A percentile compares a stretch with the other conserved stretches of the same genome.
These are phyloP conservation scores for Phytophthora sp. DNA, from an alignment of 352 stramenopile species.

Conservation along the genomic window DNA sequence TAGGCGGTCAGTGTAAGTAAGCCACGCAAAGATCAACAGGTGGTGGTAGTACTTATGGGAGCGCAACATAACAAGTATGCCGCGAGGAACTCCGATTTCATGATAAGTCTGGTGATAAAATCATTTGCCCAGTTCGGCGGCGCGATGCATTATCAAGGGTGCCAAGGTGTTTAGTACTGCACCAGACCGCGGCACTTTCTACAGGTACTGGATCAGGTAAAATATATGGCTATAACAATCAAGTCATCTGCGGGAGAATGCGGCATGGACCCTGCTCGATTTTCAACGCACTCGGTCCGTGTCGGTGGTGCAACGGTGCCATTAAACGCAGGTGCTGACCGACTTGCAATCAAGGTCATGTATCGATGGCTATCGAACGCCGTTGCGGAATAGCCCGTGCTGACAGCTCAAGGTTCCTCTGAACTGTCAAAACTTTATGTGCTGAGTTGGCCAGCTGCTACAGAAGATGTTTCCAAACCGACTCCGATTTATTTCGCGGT, in stretches of 20 bases:
- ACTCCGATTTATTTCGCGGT: too few relatives aligned
- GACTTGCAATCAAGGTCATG: too few relatives aligned
- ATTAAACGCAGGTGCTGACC: not conserved
- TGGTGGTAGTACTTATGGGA: not conserved
- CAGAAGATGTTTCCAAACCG: too few relatives aligned
- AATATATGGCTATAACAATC: not conserved
- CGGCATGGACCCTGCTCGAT: too few relatives aligned
- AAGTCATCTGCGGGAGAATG: not conserved
- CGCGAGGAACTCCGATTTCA: not conserved
- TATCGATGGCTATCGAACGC: not conserved
- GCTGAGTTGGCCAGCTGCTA: too few relatives aligned
- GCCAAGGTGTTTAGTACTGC: not conserved
- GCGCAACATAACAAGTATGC: slow-evolving; percentile 19
- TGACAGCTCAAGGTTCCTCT: not conserved
- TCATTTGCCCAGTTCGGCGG: not conserved
- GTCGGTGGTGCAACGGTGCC: not conserved
- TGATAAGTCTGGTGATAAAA: not conserved
- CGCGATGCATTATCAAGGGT: not conserved
- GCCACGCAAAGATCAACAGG: not conserved
- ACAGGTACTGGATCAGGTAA: not conserved
- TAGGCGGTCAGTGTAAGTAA: not conserved
- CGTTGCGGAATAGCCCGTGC: not conserved
- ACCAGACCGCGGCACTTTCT: not conserved
- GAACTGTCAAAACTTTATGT: too few relatives aligned
- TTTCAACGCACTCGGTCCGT: slow-evolving; percentile 7